Percentiles rank a stretch among this genome's conserved stretches.
These are phyloP conservation scores for Cucumis variabilis DNA, from an alignment of 331 rosid species.

Conservation along the genomic window DNA sequence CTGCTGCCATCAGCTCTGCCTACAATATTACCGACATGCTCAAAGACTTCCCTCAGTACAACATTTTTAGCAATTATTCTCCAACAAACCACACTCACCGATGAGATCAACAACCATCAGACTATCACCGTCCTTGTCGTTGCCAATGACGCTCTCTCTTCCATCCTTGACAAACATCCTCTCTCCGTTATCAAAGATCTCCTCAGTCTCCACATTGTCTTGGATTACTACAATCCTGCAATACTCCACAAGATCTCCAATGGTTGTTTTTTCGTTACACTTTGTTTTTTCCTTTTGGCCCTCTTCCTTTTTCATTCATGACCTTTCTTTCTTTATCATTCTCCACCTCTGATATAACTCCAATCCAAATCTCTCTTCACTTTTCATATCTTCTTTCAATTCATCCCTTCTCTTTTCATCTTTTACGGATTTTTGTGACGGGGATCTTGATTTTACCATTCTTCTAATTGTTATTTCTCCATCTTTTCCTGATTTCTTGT, in stretches of 20 bases:
- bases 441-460: constrained; percentile 1
- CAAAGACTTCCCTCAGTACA: constrained; percentile 59
- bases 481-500: not conserved
- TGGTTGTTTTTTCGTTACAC: too few relatives aligned
- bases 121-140: constrained; percentile 89
- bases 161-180: constrained; percentile 66
- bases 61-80: constrained; percentile 61
- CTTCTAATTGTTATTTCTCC: not conserved
- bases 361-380: not conserved
- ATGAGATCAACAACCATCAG: constrained; percentile 84
- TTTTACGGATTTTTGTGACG: constrained; percentile 11
- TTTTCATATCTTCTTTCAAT: not conserved
- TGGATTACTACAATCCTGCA: constrained; percentile 80
- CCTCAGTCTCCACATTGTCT: constrained; percentile 73
- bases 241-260: constrained; percentile 86
- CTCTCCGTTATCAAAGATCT: constrained; percentile 76
- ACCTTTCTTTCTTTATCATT: not conserved
- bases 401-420: not conserved
- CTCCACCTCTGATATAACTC: not conserved
- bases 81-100: constrained; percentile 70
- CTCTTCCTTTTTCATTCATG: not conserved
- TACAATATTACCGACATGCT: constrained; percentile 95
- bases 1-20: constrained; percentile 53
- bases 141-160: constrained; percentile 62
- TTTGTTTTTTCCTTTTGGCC: not conserved